These are phyloP conservation scores for Chamaecrista fasciculata DNA, from an alignment of 306 rosid species.

Conservation along the genomic window DNA sequence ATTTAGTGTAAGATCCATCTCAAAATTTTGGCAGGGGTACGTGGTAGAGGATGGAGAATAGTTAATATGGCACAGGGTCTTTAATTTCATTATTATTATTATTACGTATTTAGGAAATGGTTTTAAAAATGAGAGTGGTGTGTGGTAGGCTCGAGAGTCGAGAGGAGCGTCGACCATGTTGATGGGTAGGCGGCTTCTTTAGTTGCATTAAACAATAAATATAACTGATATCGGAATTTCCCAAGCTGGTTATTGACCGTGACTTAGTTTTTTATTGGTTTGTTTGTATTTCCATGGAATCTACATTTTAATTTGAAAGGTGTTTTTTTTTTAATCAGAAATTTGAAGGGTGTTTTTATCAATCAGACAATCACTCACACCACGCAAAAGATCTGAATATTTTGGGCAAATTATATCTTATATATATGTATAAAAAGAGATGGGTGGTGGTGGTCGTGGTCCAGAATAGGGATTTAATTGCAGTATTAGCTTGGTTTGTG, in stretches of 20 bases:
- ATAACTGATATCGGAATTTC: not conserved
- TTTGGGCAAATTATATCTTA: too few relatives aligned
- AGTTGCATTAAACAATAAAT: not conserved
- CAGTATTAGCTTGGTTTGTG: constrained; percentile 25
- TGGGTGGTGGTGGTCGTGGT: not conserved
- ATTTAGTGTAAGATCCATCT: not conserved
- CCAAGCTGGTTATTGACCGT: not conserved
- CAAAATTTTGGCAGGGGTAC: not conserved
- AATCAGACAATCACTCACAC: too few relatives aligned
- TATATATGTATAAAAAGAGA: too few relatives aligned
- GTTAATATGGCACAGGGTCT: not conserved
- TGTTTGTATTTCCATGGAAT: constrained; percentile 18
- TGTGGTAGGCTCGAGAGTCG: too few relatives aligned
- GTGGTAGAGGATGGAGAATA: not conserved
- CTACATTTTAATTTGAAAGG: not conserved
- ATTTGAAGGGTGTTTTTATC: too few relatives aligned
- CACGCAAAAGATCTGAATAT: too few relatives aligned
- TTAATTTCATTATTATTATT: not conserved
- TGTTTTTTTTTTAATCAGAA: too few relatives aligned
- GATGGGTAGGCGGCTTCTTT: not conserved
- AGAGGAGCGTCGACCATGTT: not conserved
- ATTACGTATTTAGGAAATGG: not conserved
- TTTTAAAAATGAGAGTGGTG: not conserved
- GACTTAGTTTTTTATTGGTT: not conserved
- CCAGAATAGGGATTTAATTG: not conserved